A percentile compares a stretch with the other conserved stretches of the same genome.
These are phyloP conservation scores for Cercospora zeina DNA, from an alignment of 2,329 filamentous ascomycete species.

Conservation along the genomic window DNA sequence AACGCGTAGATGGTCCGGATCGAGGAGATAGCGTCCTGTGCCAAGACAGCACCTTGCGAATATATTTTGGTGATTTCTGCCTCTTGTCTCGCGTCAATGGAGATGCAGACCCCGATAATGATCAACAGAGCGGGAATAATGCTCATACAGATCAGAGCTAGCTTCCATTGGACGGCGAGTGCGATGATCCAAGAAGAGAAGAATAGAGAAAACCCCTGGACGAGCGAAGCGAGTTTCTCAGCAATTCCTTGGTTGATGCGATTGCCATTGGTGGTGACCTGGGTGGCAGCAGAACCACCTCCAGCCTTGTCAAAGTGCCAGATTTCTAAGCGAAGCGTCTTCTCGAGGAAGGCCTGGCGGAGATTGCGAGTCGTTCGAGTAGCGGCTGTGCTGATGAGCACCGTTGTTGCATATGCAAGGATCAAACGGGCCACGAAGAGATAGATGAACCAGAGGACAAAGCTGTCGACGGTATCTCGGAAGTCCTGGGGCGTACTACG, in stretches of 20 bases:
- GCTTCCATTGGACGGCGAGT: slow-evolving; percentile 47
- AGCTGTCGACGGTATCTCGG: slow-evolving; percentile 29
- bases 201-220: slow-evolving; percentile 44
- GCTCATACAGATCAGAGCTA: slow-evolving; percentile 49
- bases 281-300: slow-evolving; percentile 49
- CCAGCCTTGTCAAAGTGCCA: slow-evolving; percentile 63
- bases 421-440: slow-evolving; percentile 67
- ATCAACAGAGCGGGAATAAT: slow-evolving; percentile 50
- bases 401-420: slow-evolving; percentile 57
- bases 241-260: slow-evolving; percentile 45
- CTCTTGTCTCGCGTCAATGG: slow-evolving; percentile 43
- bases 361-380: slow-evolving; percentile 53
- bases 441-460: slow-evolving; percentile 66
- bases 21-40: slow-evolving; percentile 54
- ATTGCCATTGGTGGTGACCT: slow-evolving; percentile 39
- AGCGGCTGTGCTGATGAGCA: slow-evolving; percentile 52
- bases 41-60: slow-evolving; percentile 49
- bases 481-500: slow-evolving; percentile 24
- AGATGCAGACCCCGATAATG: slow-evolving; percentile 39
- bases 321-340: slow-evolving; percentile 65
- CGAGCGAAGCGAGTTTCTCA: slow-evolving; percentile 42
- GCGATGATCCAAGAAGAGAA: slow-evolving; percentile 46
- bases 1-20: slow-evolving; percentile 55
- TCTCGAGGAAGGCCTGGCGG: slow-evolving; percentile 63
- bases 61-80: slow-evolving; percentile 42